Base-by-base conservation (phyloP, 768 basidiomycete genomes). In the Chalciporus pseudorubinellus region DNA sequence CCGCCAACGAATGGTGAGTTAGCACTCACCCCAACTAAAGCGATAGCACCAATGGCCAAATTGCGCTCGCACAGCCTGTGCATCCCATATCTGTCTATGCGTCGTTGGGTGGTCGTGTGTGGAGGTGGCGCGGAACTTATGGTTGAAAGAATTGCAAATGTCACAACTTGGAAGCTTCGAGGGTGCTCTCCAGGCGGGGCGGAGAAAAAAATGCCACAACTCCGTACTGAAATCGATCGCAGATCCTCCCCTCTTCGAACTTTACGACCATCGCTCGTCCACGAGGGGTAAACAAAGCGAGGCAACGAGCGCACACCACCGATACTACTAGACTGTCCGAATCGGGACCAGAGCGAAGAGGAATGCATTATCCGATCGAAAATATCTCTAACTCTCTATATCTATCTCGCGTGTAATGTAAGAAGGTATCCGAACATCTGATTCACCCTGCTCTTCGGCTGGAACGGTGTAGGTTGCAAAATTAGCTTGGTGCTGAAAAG, bases 371-470 rank as follows among this genome's bases (percentile, higher is more conserved):
- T 22, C 6, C 21, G 41, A 26, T 43, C n/a, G n/a, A 43, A 31
- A 26, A 26, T 34, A 46, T 46, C 24, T 31, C 46, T 57, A 62
- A 21, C 34, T 54, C 28, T 57, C 58, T 46, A 53, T 16, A 21
- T 55, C 56, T 8, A 19, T 19, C 0, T 24, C 9, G n/a, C 14
- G 16, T 10, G 39, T 49, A 24, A 64, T 24, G 16, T 64, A 64
- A 26, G 41, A 46, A 20, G 63, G 63, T 50, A 65, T 61, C 44
- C 52, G 59, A 11, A 65, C 41, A 10, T 66, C 51, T 1, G 51
- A 66, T 26, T 78, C 73, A 12, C 87, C 89, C 62, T 90, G 87
- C 46, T 84, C 81, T 59, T 89, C 89, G 19, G 86, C 87, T 89
- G 60, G 24, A 26, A 26, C 9, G 26, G 9, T 26, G 7, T 7